These are phyloP conservation scores for Dissophora globulifera DNA, from an alignment of 192 early-diverging fungal species.

Conservation along the genomic window DNA sequence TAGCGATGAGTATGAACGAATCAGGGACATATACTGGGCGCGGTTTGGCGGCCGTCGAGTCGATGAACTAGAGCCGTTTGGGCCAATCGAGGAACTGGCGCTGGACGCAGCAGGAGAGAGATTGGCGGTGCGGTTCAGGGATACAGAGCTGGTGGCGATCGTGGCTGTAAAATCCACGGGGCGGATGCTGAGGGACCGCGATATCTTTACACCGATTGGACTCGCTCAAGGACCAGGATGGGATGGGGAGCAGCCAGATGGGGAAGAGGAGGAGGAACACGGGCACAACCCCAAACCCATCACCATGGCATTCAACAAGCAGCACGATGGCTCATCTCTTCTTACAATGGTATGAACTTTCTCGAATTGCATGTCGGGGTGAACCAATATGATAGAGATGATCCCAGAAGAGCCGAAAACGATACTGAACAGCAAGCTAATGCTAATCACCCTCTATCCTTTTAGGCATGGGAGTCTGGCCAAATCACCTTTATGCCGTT, in stretches of 20 bases:
- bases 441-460: not conserved
- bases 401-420: too few species aligned
- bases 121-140: constrained; percentile 62
- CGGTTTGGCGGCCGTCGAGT: constrained; percentile 9
- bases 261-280: constrained; percentile 1
- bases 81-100: constrained; percentile 58
- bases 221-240: constrained; percentile 44
- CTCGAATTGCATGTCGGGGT: too few species aligned
- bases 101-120: constrained; percentile 66
- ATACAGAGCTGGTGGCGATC: constrained; percentile 58
- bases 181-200: constrained; percentile 31
- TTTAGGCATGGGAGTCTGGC: constrained; percentile 51
- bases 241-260: constrained; percentile 9
- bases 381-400: too few species aligned
- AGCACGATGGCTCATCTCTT: constrained; percentile 13
- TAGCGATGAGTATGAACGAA: not conserved
- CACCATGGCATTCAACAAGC: constrained; percentile 26
- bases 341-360: constrained; percentile 26
- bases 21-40: constrained; percentile 2
- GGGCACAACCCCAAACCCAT: constrained; percentile 19
- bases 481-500: constrained; percentile 39
- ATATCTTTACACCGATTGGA: constrained; percentile 36
- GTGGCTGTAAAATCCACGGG: constrained; percentile 48
- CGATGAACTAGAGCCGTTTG: constrained; percentile 34
- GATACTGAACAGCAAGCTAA: too few species aligned